Evolutionary conservation across 2,329 filamentous ascomycete genomes (phyloP).

Genomic region (Alternaria sp.): DNA sequence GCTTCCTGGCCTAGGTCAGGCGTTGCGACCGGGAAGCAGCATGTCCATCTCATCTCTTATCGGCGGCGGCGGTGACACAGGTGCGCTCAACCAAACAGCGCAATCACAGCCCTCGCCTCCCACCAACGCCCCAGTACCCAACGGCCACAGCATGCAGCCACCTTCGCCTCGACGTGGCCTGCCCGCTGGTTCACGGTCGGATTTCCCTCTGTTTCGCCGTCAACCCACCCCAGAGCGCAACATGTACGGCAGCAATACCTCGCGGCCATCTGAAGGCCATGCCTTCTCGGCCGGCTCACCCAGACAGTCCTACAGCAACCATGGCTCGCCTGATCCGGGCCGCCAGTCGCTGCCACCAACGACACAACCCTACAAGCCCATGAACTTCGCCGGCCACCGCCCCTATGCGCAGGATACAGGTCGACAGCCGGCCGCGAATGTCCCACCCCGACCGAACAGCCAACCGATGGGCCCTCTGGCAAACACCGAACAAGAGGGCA

Average conservation of each 20-base stretch:
- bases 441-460: slow-evolving; percentile 50
- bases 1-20: slow-evolving; percentile 57
- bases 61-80: slow-evolving; percentile 60
- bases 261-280: slow-evolving; percentile 38
- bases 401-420: slow-evolving; percentile 40
- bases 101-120: slow-evolving; percentile 58
- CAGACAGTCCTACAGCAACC: slow-evolving; percentile 40
- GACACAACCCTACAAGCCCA: slow-evolving; percentile 43
- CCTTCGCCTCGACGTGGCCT: slow-evolving; percentile 52
- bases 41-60: slow-evolving; percentile 80
- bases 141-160: slow-evolving; percentile 54
- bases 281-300: slow-evolving; percentile 40
- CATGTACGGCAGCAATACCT: slow-evolving; percentile 28
- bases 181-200: slow-evolving; percentile 38
- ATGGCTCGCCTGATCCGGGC: slow-evolving; percentile 44
- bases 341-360: slow-evolving; percentile 40
- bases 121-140: slow-evolving; percentile 45
- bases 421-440: slow-evolving; percentile 29
- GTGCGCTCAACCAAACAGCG: slow-evolving; percentile 44
- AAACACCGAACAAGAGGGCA: slow-evolving; percentile 30
- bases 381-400: slow-evolving; percentile 38
- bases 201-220: slow-evolving; percentile 45
- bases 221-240: slow-evolving; percentile 48
- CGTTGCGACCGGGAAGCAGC: slow-evolving; percentile 65
- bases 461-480: slow-evolving; percentile 44